Evolutionary conservation across 2,329 filamentous ascomycete genomes (phyloP).

Genomic region (Phaeosphaeriaceae sp.): DNA sequence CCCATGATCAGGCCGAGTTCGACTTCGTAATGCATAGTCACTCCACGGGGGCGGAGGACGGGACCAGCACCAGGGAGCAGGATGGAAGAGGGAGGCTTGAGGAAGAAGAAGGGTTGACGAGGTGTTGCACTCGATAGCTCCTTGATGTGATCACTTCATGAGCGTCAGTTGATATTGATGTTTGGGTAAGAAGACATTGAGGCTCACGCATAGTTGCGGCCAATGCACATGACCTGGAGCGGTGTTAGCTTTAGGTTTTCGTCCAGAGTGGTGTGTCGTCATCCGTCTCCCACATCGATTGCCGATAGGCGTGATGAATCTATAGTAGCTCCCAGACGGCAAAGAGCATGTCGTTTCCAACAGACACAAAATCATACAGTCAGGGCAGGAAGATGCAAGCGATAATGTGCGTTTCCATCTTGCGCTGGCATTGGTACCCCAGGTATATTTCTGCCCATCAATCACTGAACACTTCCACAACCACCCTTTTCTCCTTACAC

Average conservation of each 20-base stretch:
- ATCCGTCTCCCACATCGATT: too few relatives aligned
- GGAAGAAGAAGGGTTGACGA: constrained; percentile 98
- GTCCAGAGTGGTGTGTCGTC: background rate
- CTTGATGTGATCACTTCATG: constrained; percentile 81
- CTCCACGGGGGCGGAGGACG: constrained; percentile 81
- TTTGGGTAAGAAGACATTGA: background rate
- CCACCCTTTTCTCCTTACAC: background rate
- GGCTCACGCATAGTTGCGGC: constrained; percentile 89
- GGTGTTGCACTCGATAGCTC: constrained; percentile 88
- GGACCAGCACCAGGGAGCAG: constrained; percentile 80
- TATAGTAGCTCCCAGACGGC: too few relatives aligned
- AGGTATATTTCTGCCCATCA: background rate
- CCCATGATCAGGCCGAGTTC: constrained; percentile 91
- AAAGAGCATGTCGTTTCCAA: too few relatives aligned
- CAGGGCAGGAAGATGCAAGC: background rate
- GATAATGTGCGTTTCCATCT: background rate
- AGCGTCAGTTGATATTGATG: background rate
- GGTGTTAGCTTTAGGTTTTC: constrained; percentile 9
- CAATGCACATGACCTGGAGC: constrained; percentile 83
- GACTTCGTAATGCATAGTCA: constrained; percentile 92
- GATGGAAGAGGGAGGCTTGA: constrained; percentile 90
- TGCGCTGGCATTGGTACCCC: background rate
- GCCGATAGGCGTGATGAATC: too few relatives aligned
- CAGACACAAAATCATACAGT: too few relatives aligned
- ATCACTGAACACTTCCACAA: background rate